phyloP scores from a whole-genome alignment of 2,329 filamentous ascomycete genomes.

The Myriosclerotinia scirpicola region DNA sequence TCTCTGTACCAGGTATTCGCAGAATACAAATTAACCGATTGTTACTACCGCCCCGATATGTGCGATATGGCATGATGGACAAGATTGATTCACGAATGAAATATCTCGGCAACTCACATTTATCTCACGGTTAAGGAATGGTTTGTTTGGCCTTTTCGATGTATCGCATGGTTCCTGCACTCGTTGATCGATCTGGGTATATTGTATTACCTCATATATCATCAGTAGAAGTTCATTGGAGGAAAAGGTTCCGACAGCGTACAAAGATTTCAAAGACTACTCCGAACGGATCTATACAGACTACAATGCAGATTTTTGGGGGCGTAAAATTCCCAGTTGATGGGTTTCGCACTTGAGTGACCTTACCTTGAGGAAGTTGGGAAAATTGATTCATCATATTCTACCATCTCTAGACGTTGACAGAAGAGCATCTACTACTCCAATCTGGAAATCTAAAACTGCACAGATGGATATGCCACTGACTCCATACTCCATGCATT shows the following conservation, averaged over 20 bases:
- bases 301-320: slow-evolving; percentile 2
- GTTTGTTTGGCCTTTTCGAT: slow-evolving; percentile 3
- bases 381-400: slow-evolving; percentile 14
- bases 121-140: neutral
- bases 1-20: slow-evolving; percentile 20
- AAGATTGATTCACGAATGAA: slow-evolving; percentile 25
- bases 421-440: neutral
- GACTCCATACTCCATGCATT: slow-evolving; percentile 1
- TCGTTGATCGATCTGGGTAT: slow-evolving; percentile 14
- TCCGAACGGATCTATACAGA: neutral
- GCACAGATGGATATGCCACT: neutral
- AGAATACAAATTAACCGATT: slow-evolving; percentile 22
- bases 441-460: neutral
- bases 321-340: slow-evolving; percentile 22
- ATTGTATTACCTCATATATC: slow-evolving; percentile 13
- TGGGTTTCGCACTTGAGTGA: slow-evolving; percentile 16
- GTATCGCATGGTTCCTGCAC: slow-evolving; percentile 25
- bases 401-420: slow-evolving; percentile 13
- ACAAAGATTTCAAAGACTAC: neutral
- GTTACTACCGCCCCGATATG: slow-evolving; percentile 22
- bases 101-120: slow-evolving; percentile 16
- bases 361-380: neutral
- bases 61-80: slow-evolving; percentile 21
- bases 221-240: slow-evolving; percentile 15
- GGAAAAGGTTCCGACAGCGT: slow-evolving; percentile 5